Evolutionary conservation across 2,329 filamentous ascomycete genomes (phyloP), one percentile per base, ranked within the genome.

Genomic region (Penicillium sp.): DNA sequence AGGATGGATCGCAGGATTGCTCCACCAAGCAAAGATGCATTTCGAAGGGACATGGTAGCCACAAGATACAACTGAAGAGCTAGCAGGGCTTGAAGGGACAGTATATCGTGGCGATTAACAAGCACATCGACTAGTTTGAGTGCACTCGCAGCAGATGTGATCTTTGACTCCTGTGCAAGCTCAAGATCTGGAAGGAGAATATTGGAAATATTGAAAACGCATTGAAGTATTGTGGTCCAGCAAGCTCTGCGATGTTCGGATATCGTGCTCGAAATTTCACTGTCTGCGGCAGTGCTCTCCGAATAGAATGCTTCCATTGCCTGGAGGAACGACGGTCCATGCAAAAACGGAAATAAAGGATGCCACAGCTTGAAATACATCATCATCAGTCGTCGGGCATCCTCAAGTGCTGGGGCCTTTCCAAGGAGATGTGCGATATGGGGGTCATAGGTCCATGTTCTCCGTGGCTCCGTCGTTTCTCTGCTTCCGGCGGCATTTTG

Each of bases 311-410:
- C 61, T 40, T 79, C 72, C 61, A 81, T 71, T 14, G 75, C 70
- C 30, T 74, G 70, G 23, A 81, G 62, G 48, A 81, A 79, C 1
- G 74, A 75, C 1, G 77, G 79, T 0, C 79, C 79, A 48, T 81
- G 78, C 3, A 81, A 61, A 58, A 81, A 81, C 0, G 79, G 79
- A 57, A 81, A 79, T 12, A 81, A 66, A 0, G 78, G 78, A 69
- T 82, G 79, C 78, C 79, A 81, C 9, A 74, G 70, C 60, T 72
- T 75, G 63, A 81, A 81, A 60, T 80, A 81, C 18, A 71, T 66
- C 65, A 79, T 76, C 52, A 80, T 71, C 2, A 81, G 68, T 40
- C 73, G 67, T 57, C 73, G 73, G 0, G 77, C 72, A 3, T 69
- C 60, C 5, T 71, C 62, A 23, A 67, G 57, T 5, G 62, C 60